Base-by-base conservation (phyloP, 1,284 basidiomycete genomes). In the Mycena sp. region DNA sequence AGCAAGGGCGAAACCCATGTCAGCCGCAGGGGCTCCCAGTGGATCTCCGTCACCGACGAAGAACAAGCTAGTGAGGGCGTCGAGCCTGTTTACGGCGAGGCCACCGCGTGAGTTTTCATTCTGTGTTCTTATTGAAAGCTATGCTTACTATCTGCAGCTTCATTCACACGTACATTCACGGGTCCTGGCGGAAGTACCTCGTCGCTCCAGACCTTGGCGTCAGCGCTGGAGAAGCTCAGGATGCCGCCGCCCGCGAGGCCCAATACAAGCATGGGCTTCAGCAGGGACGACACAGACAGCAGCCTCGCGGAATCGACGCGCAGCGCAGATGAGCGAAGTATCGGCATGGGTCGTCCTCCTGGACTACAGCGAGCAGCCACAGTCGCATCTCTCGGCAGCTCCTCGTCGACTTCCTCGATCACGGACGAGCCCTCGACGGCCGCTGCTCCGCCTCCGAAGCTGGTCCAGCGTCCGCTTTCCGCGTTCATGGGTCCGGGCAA, bases 211-310 rank as follows among this genome's bases (percentile, higher is more conserved):
- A 88, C 78, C 3, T 77, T 91, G 12, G 85, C 86, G 12, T 80
- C 80, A 65, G 88, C 88, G 2, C 76, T 91, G 21, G 84, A 89
- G 69, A 87, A 85, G 69, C 77, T 91, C n/a, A 81, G 81, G 37
- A 83, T 83, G 71, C 87, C 86, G 0, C 79, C 86, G 1, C 89
- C 88, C 4, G 78, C 78, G 23, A 74, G 89, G 43, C 87, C 89
- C 2, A 89, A 81, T 59, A 89, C 88, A 1, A 88, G 86, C 62
- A 76, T 90, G 77, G 89, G 87, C 28, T 89, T 90, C 70, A 83
- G 83, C 70, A 71, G 78, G 55, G 74, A 77, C 48, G 46, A 61
- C 11, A 67, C 73, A 58, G 72, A 74, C 14, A 74, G 74, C 25
- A 60, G 59, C 25, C 63, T 67, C 45, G 61, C 64, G 6, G 68